Evolutionary conservation across 768 basidiomycete species (phyloP).

Genomic region (Trametes meyenii): DNA sequence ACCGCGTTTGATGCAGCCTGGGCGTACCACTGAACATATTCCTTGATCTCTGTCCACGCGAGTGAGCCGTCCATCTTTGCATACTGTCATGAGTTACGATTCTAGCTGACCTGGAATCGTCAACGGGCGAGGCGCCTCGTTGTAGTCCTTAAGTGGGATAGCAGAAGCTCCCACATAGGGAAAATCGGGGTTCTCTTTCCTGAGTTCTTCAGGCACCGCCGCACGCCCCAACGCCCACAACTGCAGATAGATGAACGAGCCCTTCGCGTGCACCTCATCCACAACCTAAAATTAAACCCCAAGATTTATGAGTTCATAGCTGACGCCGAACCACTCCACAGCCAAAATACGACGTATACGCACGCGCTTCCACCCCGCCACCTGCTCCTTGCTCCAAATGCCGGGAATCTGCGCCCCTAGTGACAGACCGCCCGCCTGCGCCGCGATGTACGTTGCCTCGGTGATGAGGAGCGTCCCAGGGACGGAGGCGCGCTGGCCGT

Average conservation of each 20-base stretch:
- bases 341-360: not conserved
- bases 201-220: slow-evolving; percentile 37
- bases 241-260: slow-evolving; percentile 53
- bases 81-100: slow-evolving; percentile 10
- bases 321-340: not conserved
- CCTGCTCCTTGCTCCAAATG: slow-evolving; percentile 5
- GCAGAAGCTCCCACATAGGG: not conserved
- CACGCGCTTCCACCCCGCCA: slow-evolving; percentile 7
- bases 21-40: slow-evolving; percentile 38
- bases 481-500: slow-evolving; percentile 39
- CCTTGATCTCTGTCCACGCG: slow-evolving; percentile 33
- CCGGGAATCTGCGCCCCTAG: not conserved
- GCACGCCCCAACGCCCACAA: slow-evolving; percentile 57
- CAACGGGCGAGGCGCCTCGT: slow-evolving; percentile 27
- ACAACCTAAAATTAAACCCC: slow-evolving; percentile 42
- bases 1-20: slow-evolving; percentile 34
- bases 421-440: not conserved
- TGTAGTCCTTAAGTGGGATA: not conserved
- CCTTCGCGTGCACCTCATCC: slow-evolving; percentile 55
- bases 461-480: slow-evolving; percentile 48
- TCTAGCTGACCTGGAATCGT: slow-evolving; percentile 22
- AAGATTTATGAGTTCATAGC: not conserved
- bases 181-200: slow-evolving; percentile 35
- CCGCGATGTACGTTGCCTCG: slow-evolving; percentile 38
- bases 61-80: not conserved